Evolutionary conservation across 345 rosid species (phyloP).

Genomic region (Corchorus olitorius): DNA sequence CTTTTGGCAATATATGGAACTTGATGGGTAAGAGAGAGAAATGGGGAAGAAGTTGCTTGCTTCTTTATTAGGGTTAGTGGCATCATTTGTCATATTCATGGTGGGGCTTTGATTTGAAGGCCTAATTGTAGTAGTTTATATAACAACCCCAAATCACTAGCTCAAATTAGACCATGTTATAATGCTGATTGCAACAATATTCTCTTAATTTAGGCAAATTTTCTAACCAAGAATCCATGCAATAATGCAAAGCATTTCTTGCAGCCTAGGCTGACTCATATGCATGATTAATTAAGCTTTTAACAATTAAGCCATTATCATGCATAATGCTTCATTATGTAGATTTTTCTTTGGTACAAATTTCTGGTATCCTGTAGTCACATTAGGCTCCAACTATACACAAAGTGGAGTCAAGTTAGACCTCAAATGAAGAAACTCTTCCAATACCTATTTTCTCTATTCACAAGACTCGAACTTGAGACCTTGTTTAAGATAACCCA

Average conservation of each 20-base stretch:
- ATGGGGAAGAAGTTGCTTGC: not conserved
- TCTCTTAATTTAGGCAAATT: slow-evolving; percentile 1
- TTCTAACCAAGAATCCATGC: not conserved
- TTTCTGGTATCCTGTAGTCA: too few relatives aligned
- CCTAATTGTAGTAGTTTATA: not conserved
- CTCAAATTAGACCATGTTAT: not conserved
- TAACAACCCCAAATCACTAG: slow-evolving; percentile 6
- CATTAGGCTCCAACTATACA: too few relatives aligned
- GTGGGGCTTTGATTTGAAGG: slow-evolving; percentile 32
- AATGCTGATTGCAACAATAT: not conserved
- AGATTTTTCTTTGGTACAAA: not conserved
- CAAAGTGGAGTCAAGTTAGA: too few relatives aligned
- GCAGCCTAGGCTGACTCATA: not conserved
- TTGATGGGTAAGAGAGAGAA: slow-evolving; percentile 28
- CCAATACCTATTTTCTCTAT: too few relatives aligned
- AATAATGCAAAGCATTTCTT: not conserved
- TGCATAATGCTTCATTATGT: slow-evolving; percentile 5
- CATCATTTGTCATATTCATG: slow-evolving; percentile 23
- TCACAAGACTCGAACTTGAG: too few relatives aligned
- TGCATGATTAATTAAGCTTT: not conserved
- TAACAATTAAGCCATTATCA: not conserved
- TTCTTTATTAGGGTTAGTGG: slow-evolving; percentile 6
- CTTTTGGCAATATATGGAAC: slow-evolving; percentile 47
- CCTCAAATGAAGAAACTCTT: too few relatives aligned
- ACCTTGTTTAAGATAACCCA: too few relatives aligned